Evolutionary conservation across 2,329 filamentous ascomycete species (phyloP).

Genomic region (Stagonosporopsis cucurbitacearum): DNA sequence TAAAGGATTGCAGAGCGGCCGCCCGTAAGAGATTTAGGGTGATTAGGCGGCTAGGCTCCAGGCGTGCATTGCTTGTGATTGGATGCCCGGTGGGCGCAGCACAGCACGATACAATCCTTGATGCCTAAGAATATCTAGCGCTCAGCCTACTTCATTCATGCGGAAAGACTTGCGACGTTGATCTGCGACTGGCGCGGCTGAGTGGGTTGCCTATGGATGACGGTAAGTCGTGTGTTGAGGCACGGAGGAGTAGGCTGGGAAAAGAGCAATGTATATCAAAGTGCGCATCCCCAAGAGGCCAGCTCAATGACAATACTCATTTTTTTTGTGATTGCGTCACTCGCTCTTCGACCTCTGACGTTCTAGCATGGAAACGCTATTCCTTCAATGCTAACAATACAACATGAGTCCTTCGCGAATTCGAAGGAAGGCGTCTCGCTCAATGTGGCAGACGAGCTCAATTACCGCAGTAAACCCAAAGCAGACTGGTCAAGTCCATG

Average conservation of each 20-base stretch:
- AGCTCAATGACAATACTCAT: not conserved
- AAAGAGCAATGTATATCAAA: slow-evolving; percentile 16
- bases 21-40: not conserved
- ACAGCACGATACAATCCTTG: slow-evolving; percentile 7
- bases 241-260: slow-evolving; percentile 13
- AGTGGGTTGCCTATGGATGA: slow-evolving; percentile 19
- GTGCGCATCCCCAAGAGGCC: slow-evolving; percentile 3
- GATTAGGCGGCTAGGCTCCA: slow-evolving; percentile 3
- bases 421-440: not conserved
- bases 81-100: slow-evolving; percentile 11
- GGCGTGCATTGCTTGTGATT: slow-evolving; percentile 1
- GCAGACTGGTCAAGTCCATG: not conserved
- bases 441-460: not conserved
- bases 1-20: slow-evolving; percentile 10
- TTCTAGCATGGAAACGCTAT: not conserved
- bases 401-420: not conserved
- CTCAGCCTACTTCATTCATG: slow-evolving; percentile 18
- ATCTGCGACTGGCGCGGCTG: slow-evolving; percentile 17
- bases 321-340: not conserved
- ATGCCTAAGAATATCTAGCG: slow-evolving; percentile 16
- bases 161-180: slow-evolving; percentile 15
- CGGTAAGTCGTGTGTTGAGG: slow-evolving; percentile 15
- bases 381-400: not conserved
- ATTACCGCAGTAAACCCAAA: not conserved
- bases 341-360: not conserved